Evolutionary conservation across 2,329 filamentous ascomycete species (phyloP).

Genomic region (Aureobasidium sp.): DNA sequence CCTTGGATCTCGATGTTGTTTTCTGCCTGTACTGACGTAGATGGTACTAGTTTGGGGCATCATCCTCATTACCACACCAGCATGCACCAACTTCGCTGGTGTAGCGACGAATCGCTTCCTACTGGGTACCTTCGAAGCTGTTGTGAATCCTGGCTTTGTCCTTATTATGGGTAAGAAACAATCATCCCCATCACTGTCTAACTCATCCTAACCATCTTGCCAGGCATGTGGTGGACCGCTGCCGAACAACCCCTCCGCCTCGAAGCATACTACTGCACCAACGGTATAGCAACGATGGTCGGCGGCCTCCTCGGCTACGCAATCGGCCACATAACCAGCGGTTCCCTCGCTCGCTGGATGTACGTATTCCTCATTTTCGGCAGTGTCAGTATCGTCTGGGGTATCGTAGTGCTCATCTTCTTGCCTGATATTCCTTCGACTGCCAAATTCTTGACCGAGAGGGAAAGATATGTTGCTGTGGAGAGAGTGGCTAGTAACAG

Average conservation of each 20-base stretch:
- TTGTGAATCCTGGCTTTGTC: conserved; percentile 29
- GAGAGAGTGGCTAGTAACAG: conserved; percentile 44
- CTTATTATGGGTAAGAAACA: conserved; percentile 23
- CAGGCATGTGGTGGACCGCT: conserved; percentile 23
- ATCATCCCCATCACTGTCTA: not conserved
- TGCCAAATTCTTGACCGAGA: conserved; percentile 34
- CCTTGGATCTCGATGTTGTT: not conserved
- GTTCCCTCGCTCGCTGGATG: conserved; percentile 43
- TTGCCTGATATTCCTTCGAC: conserved; percentile 38
- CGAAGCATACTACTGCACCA: conserved; percentile 37
- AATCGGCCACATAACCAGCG: conserved; percentile 37
- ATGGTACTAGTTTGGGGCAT: conserved; percentile 27
- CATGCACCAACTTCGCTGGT: conserved; percentile 31
- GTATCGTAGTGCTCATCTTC: conserved; percentile 37
- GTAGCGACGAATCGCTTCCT: conserved; percentile 30
- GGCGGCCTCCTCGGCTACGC: conserved; percentile 52
- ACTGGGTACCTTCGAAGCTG: conserved; percentile 28
- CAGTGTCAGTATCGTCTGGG: conserved; percentile 35
- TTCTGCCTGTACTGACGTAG: not conserved
- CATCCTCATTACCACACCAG: conserved; percentile 33
- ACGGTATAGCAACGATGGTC: conserved; percentile 54
- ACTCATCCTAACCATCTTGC: not conserved
- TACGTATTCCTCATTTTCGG: conserved; percentile 46
- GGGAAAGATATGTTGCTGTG: conserved; percentile 40
- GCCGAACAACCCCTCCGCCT: conserved; percentile 16